Conservation (phyloP, 2,329 filamentous ascomycete species). For the Colletotrichum orbiculare region DNA sequence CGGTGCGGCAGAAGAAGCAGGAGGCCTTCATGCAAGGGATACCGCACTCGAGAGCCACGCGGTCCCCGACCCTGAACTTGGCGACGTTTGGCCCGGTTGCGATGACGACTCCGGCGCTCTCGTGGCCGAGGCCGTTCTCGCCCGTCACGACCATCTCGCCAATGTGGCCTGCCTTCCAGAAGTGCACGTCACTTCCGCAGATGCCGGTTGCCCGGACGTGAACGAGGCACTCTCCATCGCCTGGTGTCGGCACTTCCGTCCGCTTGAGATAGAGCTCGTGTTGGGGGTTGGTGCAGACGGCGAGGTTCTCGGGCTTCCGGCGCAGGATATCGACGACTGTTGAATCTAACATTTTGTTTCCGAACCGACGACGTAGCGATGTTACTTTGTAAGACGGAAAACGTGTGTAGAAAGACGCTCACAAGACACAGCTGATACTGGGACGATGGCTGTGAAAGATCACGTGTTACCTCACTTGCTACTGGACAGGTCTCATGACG, state of each 20-base stretch:
- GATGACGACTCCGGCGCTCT: constrained; percentile 28
- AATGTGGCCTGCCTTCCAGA: constrained; percentile 52
- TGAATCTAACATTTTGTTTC: constrained; percentile 6
- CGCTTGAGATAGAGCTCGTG: constrained; percentile 75
- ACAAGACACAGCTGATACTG: neutral
- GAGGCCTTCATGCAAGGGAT: constrained; percentile 45
- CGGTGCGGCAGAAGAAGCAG: constrained; percentile 49
- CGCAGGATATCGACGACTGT: constrained; percentile 13
- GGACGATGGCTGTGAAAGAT: neutral
- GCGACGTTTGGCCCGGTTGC: constrained; percentile 14
- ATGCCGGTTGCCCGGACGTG: constrained; percentile 77
- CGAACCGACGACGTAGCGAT: no score
- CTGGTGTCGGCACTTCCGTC: constrained; percentile 52
- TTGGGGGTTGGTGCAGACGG: constrained; percentile 75
- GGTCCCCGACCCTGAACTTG: constrained; percentile 22
- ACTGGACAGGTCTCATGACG: neutral
- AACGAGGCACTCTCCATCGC: constrained; percentile 55
- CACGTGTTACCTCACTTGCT: neutral
- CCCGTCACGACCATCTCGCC: constrained; percentile 45
- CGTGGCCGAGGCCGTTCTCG: constrained; percentile 29
- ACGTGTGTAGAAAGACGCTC: neutral
- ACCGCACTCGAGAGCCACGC: constrained; percentile 40
- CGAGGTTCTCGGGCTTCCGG: constrained; percentile 62
- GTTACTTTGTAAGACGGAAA: no score
- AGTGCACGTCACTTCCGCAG: constrained; percentile 62